Evolutionary conservation across 768 basidiomycete species (phyloP), one percentile per base, ranked within the genome.

Genomic region (Sistotremastrum suecicum): DNA sequence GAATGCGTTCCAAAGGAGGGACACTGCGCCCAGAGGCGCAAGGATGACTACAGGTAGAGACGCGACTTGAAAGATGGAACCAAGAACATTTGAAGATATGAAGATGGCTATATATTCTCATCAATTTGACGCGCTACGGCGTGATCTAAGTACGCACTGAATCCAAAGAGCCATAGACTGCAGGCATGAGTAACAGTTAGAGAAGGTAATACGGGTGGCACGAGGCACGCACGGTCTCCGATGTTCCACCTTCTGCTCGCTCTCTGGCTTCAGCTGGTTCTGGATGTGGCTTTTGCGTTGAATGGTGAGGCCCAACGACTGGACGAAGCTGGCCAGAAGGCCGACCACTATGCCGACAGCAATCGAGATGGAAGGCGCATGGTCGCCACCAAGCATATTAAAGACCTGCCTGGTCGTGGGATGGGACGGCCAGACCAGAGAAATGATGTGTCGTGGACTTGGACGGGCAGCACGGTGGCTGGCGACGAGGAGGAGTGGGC

Each of bases 31-130:
- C 3, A 97, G 72, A 0, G 91, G 91, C 0, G 90, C 91, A 43
- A 97, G 81, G 47, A 97, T 87, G 49, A 94, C 90, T 51, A 97
- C 87, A 3, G 91, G 90, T 8, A 97, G 75, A 2, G 89, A 85
- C 6, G 88, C 89, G 37, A 97, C 88, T 65, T 94, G 91, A 53
- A 94, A 83, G 35, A 92, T 63, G 2, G 88, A 90, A 5, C 88
- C 86, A 42, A 91, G 64, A 48, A 92, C 65, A 62, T 95, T 95
- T 43, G 89, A 88, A 32, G 80, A 78, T 48, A 92, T 77, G 69
- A 90, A 92, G 57, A 90, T 76, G 45, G 67, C 67, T 69, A 53
- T 9, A 39, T 39, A 28, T 33, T 30, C 11, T 50, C 46, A 53
- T 45, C 29, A 44, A 3, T 45, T 37, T 40, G 29, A 41, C 43